Evolutionary conservation across 2,329 filamentous ascomycete species (phyloP), one percentile per base, ranked within the genome.

Genomic region (Nannizziopsis arthrosporioides): DNA sequence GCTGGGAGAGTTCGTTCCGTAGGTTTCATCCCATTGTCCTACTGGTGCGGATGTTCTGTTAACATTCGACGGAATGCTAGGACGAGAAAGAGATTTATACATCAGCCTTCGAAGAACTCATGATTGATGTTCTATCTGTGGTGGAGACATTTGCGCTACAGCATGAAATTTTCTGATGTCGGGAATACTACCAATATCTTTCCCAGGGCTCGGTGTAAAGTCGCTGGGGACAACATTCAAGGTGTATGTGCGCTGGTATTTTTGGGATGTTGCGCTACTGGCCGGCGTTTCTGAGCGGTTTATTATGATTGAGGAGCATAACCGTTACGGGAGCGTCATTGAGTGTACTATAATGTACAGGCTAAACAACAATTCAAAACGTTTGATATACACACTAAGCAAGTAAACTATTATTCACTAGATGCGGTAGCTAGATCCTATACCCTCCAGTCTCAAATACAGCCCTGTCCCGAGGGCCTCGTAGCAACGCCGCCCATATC

Each of bases 1-100:
- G 70, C 74, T 95, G 57, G 89, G 89, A 59, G 89, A 95, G 69
- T 95, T 94, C 65, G 81, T 87, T 53, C 73, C 79, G 88, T 94
- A 77, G 61, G 86, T 79, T 22, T 17, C 1, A 22, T 1, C 32
- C 12, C 18, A 12, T 27, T 19, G n/a, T 37, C 12, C n/a, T 19
- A 15, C 12, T 22, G 14, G 18, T 40, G 11, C 5, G 14, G 14
- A 22, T 14, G 34, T 22, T 15, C n/a, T n/a, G 11, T 51, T 46
- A 18, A 10, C 38, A 18, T 27, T 17, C 37, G 31, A 40, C 12
- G 40, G 32, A 10, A 15, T 4, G 44, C 27, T 57, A 84, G 81
- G 52, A 85, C 81, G 47, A 72, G 81, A 57, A 84, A 83, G 67
- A 70, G 71, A 38, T 84, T 84, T 66, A 72, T 70, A 22, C 84